Evolutionary conservation across 345 rosid species (phyloP), one percentile per base, ranked within the genome.

Genomic region (Syzygium grande): DNA sequence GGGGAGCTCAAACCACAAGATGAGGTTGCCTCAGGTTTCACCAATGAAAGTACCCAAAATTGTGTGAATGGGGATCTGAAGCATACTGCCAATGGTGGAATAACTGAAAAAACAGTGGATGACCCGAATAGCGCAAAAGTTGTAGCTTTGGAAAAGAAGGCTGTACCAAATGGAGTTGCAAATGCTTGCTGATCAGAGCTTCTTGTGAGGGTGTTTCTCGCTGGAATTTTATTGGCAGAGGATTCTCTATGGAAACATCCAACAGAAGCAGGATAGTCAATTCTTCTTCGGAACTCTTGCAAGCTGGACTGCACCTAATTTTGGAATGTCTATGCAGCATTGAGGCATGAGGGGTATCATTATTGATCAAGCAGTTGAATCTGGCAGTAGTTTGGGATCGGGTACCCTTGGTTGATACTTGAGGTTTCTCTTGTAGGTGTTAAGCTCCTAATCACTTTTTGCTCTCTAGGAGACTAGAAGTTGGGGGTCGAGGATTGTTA

Each of bases 141-240:
- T 19, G 85, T 43, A 7, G 88, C 65, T 19, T 56, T 16, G 3
- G 73, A 84, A 52, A 87, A 87, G 52, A 49, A 55, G 56, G 85
- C 43, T 46, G 22, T 87, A 8, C 80, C 85, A 29, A 89, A 89
- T 85, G 90, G 90, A 65, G 68, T 30, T 29, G 90, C 87, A 86
- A 88, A 88, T 86, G 88, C 85, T 52, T 88, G 87, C 85, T 88
- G 86, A 84, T 58, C 51, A 12, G 73, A 85, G 46, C 49, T 73
- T 41, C 80, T 9, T 73, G 80, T 38, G 46, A 17, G 80, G 80
- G 80, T 73, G 80, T 73, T 73, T 73, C 80, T 73, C 7, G 80
- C 80, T 73, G 49, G 49, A 34, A 73, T 73, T 34, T 19, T 73
- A 68, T 68, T 68, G 79, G 46, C 23, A 34, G 46, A 73, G 49